phyloP scores from a whole-genome alignment of 371 early-diverging fungal genomes.

The Thermomucor indicae-seudaticae region DNA sequence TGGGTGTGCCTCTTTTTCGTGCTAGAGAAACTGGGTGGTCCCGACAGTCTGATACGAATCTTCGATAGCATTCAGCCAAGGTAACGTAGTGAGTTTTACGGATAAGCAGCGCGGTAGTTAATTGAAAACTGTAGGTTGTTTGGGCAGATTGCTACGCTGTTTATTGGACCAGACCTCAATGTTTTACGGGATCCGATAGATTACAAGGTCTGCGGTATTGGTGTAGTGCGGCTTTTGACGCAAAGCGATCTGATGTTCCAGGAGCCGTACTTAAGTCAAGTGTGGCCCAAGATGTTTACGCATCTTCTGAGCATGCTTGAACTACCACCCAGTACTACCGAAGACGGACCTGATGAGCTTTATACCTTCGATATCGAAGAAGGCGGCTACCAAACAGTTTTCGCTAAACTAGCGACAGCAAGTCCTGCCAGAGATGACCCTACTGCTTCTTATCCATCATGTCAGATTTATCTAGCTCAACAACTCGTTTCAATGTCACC shows the following conservation, averaged over 20 bases:
- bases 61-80: slow-evolving; percentile 78
- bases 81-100: slow-evolving; percentile 23
- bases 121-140: slow-evolving; percentile 50
- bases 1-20: slow-evolving; percentile 72
- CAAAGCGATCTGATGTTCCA: slow-evolving; percentile 46
- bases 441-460: slow-evolving; percentile 27
- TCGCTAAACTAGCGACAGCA: slow-evolving; percentile 60
- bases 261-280: slow-evolving; percentile 39
- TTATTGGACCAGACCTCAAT: slow-evolving; percentile 69
- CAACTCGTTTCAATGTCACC: slow-evolving; percentile 31
- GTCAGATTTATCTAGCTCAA: slow-evolving; percentile 34
- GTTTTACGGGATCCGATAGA: slow-evolving; percentile 64
- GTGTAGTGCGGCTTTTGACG: slow-evolving; percentile 60
- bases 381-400: slow-evolving; percentile 77
- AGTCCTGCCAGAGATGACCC: slow-evolving; percentile 44
- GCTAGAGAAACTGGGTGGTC: slow-evolving; percentile 55
- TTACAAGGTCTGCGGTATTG: slow-evolving; percentile 68
- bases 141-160: slow-evolving; percentile 59
- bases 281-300: slow-evolving; percentile 52
- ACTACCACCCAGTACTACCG: slow-evolving; percentile 49
- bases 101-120: neutral
- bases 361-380: slow-evolving; percentile 69
- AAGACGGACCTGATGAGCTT: slow-evolving; percentile 65
- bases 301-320: slow-evolving; percentile 50
- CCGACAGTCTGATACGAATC: slow-evolving; percentile 63